Evolutionary conservation across 805 yeast species (phyloP).

Genomic region (Candida ulmi): DNA sequence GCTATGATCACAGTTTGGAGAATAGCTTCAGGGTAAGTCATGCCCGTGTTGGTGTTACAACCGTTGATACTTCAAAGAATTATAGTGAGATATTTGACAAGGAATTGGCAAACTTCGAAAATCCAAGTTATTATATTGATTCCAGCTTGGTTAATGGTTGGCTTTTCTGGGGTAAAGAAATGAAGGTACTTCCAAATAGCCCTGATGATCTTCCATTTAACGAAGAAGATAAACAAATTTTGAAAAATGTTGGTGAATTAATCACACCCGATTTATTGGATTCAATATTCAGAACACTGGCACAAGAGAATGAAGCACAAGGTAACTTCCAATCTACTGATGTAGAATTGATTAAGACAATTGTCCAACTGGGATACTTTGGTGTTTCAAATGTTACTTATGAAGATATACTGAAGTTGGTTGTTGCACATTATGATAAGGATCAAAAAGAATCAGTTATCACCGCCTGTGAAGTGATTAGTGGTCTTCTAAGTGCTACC

Average conservation of each 20-base stretch:
- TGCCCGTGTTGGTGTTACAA: conserved; percentile 30
- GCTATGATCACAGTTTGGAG: conserved; percentile 40
- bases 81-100: conserved; percentile 37
- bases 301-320: conserved; percentile 63
- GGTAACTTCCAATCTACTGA: conserved; percentile 62
- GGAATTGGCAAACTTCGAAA: conserved; percentile 44
- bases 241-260: conserved; percentile 37
- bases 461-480: conserved; percentile 61
- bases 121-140: conserved; percentile 54
- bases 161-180: conserved; percentile 64
- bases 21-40: conserved; percentile 35
- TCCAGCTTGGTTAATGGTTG: conserved; percentile 56
- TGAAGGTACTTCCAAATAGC: conserved; percentile 40
- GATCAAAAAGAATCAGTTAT: conserved; percentile 77
- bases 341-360: conserved; percentile 48
- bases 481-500: conserved; percentile 54
- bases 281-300: conserved; percentile 42
- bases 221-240: conserved; percentile 34
- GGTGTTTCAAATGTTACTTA: conserved; percentile 38
- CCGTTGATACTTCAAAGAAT: conserved; percentile 33
- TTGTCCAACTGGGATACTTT: conserved; percentile 44
- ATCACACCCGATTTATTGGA: conserved; percentile 57
- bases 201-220: conserved; percentile 27
- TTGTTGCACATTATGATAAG: conserved; percentile 46
- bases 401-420: conserved; percentile 46